Base-by-base conservation (phyloP, 371 early-diverging fungal genomes). In the Mucor circinelloides region DNA sequence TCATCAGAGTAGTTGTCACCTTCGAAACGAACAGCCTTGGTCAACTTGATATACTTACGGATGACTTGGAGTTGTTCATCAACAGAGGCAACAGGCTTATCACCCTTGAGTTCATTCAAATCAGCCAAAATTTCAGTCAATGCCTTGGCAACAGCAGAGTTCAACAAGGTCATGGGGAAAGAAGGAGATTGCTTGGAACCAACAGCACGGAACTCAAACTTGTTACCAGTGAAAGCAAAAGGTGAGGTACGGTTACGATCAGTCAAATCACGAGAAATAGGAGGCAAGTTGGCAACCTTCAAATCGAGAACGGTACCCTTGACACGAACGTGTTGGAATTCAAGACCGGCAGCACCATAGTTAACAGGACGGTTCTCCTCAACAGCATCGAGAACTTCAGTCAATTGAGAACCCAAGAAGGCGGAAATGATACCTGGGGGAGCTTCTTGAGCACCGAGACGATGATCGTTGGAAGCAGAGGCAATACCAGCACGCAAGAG, bases 161-260 rank as follows among this genome's bases (percentile, higher is more conserved):
- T 98, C 59, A 98, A 79, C 61, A 97, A 75, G 1, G 94, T 92
- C 60, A 96, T 91, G 27, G 98, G 96, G 93, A 97, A 96, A 36
- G 98, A 93, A 36, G 97, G 95, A 25, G 95, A 95, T 84, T 96
- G 97, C 88, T 96, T 97, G 70, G 99, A 94, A 38, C 99, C 99
- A 38, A 98, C 97, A 66, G 98, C 97, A 84, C 99, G 94, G 96
- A 98, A 99, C 86, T 99, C 99, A 71, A 99, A 97, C 89, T 99
- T 99, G 94, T 99, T 97, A 64, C 98, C 98, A 65, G 98, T 99
- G 87, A 98, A 99, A 63, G 99, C 99, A 71, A 99, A 97, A 32
- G 99, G 97, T 57, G 97, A 97, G 27, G 99, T 99, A 74, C 98
- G 94, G 92, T 99, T 99, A 79, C 99, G 95, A 79, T 99, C 99